Evolutionary conservation across 257 asterid species (phyloP).

Genomic region (Scutellaria minor): DNA sequence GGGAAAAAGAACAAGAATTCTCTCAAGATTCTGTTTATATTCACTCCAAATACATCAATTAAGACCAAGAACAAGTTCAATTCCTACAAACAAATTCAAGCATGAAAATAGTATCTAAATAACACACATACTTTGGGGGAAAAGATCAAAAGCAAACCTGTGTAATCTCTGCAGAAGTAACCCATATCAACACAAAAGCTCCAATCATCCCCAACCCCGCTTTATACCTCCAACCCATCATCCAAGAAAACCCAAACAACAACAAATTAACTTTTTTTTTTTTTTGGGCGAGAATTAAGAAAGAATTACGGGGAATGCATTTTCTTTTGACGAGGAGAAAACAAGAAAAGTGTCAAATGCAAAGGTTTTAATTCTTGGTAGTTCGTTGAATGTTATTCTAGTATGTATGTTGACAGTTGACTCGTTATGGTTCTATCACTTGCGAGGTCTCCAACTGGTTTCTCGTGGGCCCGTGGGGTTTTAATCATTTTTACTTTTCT

Average conservation of each 20-base stretch:
- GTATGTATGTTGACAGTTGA: constrained; percentile 20
- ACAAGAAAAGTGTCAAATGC: background rate
- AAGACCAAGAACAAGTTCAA: background rate
- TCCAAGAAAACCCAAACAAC: constrained; percentile 31
- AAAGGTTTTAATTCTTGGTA: constrained; percentile 32
- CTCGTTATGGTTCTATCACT: background rate
- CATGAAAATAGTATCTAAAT: background rate
- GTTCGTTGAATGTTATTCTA: constrained; percentile 39
- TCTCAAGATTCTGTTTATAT: background rate
- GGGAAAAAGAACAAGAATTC: background rate
- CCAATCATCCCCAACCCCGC: constrained; percentile 80
- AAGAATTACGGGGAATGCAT: constrained; percentile 25
- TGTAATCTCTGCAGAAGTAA: constrained; percentile 85
- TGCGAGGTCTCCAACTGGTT: constrained; percentile 11
- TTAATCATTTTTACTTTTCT: background rate
- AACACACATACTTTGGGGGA: constrained; percentile 7
- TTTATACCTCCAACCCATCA: constrained; percentile 71
- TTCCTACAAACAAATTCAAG: background rate
- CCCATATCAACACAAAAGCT: constrained; percentile 82
- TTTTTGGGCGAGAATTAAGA: background rate
- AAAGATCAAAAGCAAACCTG: constrained; percentile 50
- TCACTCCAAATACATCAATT: background rate
- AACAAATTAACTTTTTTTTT: background rate
- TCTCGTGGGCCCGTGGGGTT: background rate
- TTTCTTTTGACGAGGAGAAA: background rate